Conservation (phyloP, 2,329 filamentous ascomycete genomes). For the Trichophyton benhamiae region DNA sequence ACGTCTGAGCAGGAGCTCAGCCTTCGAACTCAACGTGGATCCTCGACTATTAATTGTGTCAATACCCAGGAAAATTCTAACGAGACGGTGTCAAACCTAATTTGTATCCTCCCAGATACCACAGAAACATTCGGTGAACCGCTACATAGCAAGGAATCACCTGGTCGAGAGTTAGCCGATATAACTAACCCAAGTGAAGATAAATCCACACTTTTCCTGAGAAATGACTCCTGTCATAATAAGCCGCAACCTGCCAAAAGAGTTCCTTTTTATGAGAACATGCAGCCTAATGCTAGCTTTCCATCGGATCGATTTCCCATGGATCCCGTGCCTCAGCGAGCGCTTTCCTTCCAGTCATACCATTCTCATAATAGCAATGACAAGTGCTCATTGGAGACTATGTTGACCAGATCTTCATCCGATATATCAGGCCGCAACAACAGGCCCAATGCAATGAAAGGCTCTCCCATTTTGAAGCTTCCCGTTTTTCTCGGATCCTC, state of each 20-base stretch:
- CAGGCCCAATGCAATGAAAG: background rate
- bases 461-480: background rate
- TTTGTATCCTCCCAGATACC: background rate
- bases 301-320: background rate
- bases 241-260: background rate
- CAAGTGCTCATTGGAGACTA: background rate
- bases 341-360: background rate
- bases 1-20: background rate
- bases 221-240: background rate
- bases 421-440: background rate
- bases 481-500: slow-evolving; percentile 3
- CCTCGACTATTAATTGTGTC: background rate
- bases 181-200: background rate
- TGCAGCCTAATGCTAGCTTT: background rate
- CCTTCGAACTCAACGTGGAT: background rate
- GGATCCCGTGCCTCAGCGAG: background rate
- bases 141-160: background rate
- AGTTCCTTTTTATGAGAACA: background rate
- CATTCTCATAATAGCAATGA: background rate
- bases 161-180: background rate
- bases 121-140: background rate
- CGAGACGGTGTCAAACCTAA: background rate
- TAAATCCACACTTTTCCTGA: background rate
- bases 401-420: background rate
- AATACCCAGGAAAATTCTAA: background rate